Evolutionary conservation across 1,139 yeast genomes (phyloP).

Genomic region (Lipomyces yarrowii): DNA sequence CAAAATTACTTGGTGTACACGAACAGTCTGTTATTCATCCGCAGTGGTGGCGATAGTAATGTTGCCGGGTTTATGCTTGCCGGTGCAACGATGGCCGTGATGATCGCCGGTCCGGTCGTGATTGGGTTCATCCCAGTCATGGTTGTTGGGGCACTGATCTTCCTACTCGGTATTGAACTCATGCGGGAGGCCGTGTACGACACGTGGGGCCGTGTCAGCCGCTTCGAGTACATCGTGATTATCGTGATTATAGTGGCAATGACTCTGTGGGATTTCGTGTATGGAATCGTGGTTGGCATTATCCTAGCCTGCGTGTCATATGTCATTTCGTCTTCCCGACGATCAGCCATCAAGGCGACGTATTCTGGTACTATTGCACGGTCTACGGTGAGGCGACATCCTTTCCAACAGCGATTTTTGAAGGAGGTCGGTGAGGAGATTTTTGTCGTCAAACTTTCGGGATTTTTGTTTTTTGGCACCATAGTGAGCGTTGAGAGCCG

Average conservation of each 20-base stretch:
- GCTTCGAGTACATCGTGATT: slow-evolving; percentile 82
- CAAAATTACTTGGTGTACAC: slow-evolving; percentile 95
- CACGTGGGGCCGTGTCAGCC: slow-evolving; percentile 73
- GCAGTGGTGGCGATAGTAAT: slow-evolving; percentile 92
- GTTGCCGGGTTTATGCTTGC: slow-evolving; percentile 88
- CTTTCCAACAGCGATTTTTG: slow-evolving; percentile 83
- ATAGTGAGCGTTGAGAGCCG: slow-evolving; percentile 86
- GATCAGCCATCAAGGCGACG: slow-evolving; percentile 78
- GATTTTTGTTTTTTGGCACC: slow-evolving; percentile 90
- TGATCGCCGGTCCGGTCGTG: slow-evolving; percentile 89
- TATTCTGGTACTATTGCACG: slow-evolving; percentile 88
- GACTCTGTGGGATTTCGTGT: slow-evolving; percentile 95
- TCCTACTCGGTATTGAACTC: slow-evolving; percentile 85
- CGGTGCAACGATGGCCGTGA: slow-evolving; percentile 71
- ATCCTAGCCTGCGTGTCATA: slow-evolving; percentile 88
- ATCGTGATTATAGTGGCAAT: slow-evolving; percentile 82
- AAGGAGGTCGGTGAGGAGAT: slow-evolving; percentile 88
- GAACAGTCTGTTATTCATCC: slow-evolving; percentile 83
- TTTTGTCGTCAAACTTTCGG: slow-evolving; percentile 81
- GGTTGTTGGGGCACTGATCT: slow-evolving; percentile 92
- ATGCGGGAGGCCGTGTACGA: slow-evolving; percentile 84
- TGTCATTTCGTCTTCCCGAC: slow-evolving; percentile 85
- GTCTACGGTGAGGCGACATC: slow-evolving; percentile 91
- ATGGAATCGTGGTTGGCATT: slow-evolving; percentile 89
- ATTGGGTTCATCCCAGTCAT: slow-evolving; percentile 93